phyloP scores from a whole-genome alignment of 495 filamentous ascomycete genomes.

The Trichoderma gamsii region DNA sequence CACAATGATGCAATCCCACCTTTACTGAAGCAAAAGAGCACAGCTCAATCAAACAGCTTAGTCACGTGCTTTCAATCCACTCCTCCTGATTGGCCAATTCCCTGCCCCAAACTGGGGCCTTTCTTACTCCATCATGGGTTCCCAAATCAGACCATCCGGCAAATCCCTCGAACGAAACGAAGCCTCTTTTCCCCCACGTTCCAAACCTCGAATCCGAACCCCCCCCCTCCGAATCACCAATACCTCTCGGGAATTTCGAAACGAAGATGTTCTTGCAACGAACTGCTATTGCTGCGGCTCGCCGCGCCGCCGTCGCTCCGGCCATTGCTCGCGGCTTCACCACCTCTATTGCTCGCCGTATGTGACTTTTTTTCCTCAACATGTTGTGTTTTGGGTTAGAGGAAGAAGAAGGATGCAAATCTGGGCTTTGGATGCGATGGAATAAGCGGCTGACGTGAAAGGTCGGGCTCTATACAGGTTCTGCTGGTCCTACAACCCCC shows the following conservation, averaged over 20 bases:
- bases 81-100: slow-evolving; percentile 11
- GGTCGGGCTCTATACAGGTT: not conserved
- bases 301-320: slow-evolving; percentile 60
- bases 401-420: not conserved
- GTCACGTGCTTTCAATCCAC: not conserved
- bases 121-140: not conserved
- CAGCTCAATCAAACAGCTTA: not conserved
- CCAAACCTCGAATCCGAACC: not conserved
- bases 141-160: slow-evolving; percentile 21
- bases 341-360: slow-evolving; percentile 54
- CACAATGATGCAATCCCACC: not conserved
- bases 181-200: too few species aligned
- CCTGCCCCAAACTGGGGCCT: slow-evolving; percentile 5
- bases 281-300: slow-evolving; percentile 63
- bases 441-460: not conserved
- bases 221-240: slow-evolving; percentile 29
- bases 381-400: not conserved
- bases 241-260: slow-evolving; percentile 21
- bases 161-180: slow-evolving; percentile 20
- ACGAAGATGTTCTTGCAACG: slow-evolving; percentile 73
- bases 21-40: not conserved
- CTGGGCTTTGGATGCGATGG: not conserved
- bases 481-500: slow-evolving; percentile 5
- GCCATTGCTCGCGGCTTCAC: slow-evolving; percentile 53
- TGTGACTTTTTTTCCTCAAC: slow-evolving; percentile 23